Conservation (phyloP, 2,329 filamentous ascomycete genomes). For the Ceratocystis destructans region DNA sequence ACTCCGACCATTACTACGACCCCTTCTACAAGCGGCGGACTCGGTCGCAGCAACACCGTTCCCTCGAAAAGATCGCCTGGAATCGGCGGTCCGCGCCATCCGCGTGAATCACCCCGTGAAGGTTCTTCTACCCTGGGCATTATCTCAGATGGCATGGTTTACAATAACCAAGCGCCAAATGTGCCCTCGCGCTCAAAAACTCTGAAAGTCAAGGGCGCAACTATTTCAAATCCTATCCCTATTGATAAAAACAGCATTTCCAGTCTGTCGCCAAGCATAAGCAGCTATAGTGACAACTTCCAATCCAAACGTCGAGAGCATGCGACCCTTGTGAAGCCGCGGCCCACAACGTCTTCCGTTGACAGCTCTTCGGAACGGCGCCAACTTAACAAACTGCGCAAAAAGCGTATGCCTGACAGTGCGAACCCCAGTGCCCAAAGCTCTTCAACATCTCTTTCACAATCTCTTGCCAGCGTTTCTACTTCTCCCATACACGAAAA, state of each 20-base stretch:
- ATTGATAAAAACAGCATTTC: slow-evolving; percentile 23
- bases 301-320: slow-evolving; percentile 36
- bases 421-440: slow-evolving; percentile 80
- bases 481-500: slow-evolving; percentile 38
- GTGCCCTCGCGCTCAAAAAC: slow-evolving; percentile 7
- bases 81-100: slow-evolving; percentile 53
- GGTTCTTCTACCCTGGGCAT: slow-evolving; percentile 12
- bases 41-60: slow-evolving; percentile 70
- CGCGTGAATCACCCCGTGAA: slow-evolving; percentile 26
- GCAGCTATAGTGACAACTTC: slow-evolving; percentile 30
- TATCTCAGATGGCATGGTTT: slow-evolving; percentile 15
- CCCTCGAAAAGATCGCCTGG: slow-evolving; percentile 80
- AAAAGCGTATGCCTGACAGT: slow-evolving; percentile 65
- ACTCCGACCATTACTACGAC: slow-evolving; percentile 31
- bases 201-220: slow-evolving; percentile 4
- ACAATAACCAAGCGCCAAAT: neutral
- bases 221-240: slow-evolving; percentile 23
- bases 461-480: slow-evolving; percentile 31
- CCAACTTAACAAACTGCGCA: slow-evolving; percentile 80
- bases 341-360: slow-evolving; percentile 50
- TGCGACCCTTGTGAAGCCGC: slow-evolving; percentile 33
- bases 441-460: slow-evolving; percentile 60
- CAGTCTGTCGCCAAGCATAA: slow-evolving; percentile 24
- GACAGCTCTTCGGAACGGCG: slow-evolving; percentile 42
- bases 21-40: slow-evolving; percentile 36